phyloP scores from a whole-genome alignment of 106 monocot species.

The Dendrobium chrysotoxum region DNA sequence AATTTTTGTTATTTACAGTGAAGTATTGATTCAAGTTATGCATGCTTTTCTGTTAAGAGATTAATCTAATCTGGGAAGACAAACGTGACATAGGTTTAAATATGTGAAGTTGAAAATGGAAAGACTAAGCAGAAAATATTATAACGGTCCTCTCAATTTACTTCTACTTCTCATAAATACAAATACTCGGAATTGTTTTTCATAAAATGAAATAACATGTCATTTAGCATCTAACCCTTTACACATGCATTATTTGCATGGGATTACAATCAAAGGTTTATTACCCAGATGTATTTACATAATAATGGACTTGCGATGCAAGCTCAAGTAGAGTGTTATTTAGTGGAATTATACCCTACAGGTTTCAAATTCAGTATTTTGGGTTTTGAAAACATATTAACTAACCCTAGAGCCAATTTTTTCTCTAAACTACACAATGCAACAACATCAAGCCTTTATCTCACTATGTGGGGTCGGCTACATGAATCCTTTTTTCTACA shows the following conservation, averaged over 20 bases:
- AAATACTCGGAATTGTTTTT: neutral
- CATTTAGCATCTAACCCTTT: neutral
- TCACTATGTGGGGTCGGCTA: too few species aligned
- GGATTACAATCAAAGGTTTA: neutral
- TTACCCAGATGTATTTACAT: too few species aligned
- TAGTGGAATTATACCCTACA: neutral
- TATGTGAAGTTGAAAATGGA: neutral
- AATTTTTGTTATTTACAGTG: neutral
- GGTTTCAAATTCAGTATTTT: neutral
- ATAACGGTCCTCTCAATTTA: neutral
- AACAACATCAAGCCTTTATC: too few species aligned
- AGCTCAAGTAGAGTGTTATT: neutral
- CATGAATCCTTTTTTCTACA: too few species aligned
- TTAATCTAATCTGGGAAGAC: neutral
- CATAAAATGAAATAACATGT: neutral
- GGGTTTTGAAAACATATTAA: neutral
- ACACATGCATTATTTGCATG: neutral
- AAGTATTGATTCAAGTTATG: too few species aligned
- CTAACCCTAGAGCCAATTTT: neutral
- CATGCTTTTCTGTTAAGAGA: too few species aligned
- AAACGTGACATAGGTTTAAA: neutral
- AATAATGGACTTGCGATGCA: too few species aligned
- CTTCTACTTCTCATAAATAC: neutral
- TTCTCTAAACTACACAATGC: neutral
- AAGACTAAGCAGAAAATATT: neutral